Percentiles rank a stretch among this genome's conserved stretches.
phyloP scores from a whole-genome alignment of 805 yeast species.

The Lipomyces kockii region DNA sequence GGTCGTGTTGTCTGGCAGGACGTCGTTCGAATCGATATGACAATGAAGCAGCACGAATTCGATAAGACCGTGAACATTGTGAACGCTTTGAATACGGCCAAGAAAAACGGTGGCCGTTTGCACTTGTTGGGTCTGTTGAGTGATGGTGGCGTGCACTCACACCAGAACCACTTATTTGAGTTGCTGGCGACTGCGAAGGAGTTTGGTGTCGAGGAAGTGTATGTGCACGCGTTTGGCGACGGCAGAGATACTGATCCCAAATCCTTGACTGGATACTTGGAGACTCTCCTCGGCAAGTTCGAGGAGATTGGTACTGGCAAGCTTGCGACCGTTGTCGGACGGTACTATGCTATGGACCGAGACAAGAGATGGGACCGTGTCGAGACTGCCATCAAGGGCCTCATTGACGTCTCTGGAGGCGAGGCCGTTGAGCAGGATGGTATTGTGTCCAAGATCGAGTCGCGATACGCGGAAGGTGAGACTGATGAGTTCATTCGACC shows the following conservation, averaged over 20 bases:
- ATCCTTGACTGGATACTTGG: constrained; percentile 32
- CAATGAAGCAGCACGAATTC: constrained; percentile 34
- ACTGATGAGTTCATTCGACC: constrained; percentile 39
- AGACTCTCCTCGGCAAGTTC: constrained; percentile 35
- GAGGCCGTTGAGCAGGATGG: constrained; percentile 28
- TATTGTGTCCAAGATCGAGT: constrained; percentile 29
- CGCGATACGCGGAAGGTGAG: constrained; percentile 36
- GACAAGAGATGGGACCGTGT: constrained; percentile 40
- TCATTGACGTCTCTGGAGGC: constrained; percentile 31
- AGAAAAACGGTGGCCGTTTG: constrained; percentile 31
- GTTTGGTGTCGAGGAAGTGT: constrained; percentile 31
- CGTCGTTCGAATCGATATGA: constrained; percentile 39
- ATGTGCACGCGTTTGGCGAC: constrained; percentile 38
- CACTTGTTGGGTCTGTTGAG: constrained; percentile 36
- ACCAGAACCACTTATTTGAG: constrained; percentile 38
- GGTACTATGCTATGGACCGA: constrained; percentile 40
- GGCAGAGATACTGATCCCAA: constrained; percentile 40
- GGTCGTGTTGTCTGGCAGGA: constrained; percentile 41
- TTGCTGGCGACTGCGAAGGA: constrained; percentile 34
- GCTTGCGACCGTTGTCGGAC: constrained; percentile 38
- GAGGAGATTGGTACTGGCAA: constrained; percentile 37
- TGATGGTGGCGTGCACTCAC: constrained; percentile 40
- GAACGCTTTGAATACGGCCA: constrained; percentile 32
- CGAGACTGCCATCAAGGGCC: constrained; percentile 36
- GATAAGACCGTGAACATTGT: constrained; percentile 25